Evolutionary conservation across 78 protist species (phyloP).

Genomic region (Isochrysis galbana): DNA sequence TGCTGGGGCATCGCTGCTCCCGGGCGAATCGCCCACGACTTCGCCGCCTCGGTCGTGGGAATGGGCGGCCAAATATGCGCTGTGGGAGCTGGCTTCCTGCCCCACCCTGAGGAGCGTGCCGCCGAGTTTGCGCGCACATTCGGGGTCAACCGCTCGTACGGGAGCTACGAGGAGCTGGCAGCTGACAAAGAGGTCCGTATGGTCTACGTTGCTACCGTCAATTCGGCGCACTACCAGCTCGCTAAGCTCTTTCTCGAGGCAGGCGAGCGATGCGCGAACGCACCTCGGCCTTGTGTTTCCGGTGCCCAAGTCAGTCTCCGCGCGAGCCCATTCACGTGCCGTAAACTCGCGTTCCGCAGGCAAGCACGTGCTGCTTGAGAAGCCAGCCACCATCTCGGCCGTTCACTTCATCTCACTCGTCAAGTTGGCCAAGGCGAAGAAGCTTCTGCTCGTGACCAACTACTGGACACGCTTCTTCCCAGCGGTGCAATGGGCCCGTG

Average conservation of each 20-base stretch:
- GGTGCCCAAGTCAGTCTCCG: too few relatives aligned
- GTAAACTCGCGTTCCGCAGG: too few relatives aligned
- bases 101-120: not conserved
- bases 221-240: not conserved
- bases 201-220: not conserved
- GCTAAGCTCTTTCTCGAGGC: not conserved
- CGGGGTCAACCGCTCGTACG: not conserved
- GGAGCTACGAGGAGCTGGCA: not conserved
- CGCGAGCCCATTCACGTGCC: too few relatives aligned
- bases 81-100: not conserved
- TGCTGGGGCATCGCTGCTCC: not conserved
- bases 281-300: too few relatives aligned
- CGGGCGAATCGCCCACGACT: constrained; percentile 9
- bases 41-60: not conserved
- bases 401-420: not conserved
- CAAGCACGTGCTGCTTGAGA: constrained; percentile 20
- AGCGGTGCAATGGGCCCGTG: too few relatives aligned
- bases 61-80: not conserved
- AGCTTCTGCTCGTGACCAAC: not conserved
- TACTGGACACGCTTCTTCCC: constrained; percentile 14
- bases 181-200: not conserved
- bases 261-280: too few relatives aligned
- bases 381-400: not conserved
- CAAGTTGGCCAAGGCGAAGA: not conserved
- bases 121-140: not conserved